Evolutionary conservation across 768 basidiomycete species (phyloP).

Genomic region (Podaxis pistillaris): DNA sequence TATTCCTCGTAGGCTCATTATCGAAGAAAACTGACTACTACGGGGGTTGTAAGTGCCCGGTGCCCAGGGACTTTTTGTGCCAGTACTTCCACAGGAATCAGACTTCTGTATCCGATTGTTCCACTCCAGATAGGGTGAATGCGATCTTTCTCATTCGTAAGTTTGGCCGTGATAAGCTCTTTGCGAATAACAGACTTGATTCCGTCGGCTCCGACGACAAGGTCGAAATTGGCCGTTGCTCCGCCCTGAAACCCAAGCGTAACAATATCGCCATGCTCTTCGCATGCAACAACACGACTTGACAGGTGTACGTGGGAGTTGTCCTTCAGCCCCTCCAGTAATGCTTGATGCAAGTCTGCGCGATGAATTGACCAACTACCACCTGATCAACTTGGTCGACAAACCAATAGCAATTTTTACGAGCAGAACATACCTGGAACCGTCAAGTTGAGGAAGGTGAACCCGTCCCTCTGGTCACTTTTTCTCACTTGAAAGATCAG

Average conservation of each 20-base stretch:
- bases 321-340: constrained; percentile 38
- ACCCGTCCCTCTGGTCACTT: constrained; percentile 29
- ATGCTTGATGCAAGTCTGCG: constrained; percentile 45
- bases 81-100: constrained; percentile 33
- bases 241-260: constrained; percentile 45
- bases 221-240: constrained; percentile 42
- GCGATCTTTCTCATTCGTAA: constrained; percentile 15
- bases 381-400: background rate
- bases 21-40: constrained; percentile 20
- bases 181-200: constrained; percentile 32
- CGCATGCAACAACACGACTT: constrained; percentile 43
- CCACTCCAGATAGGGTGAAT: constrained; percentile 40
- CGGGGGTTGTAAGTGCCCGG: constrained; percentile 16
- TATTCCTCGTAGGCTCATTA: background rate
- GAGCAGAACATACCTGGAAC: constrained; percentile 23
- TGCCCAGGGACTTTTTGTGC: constrained; percentile 23
- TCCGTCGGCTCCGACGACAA: constrained; percentile 42
- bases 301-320: constrained; percentile 34
- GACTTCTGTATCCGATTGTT: constrained; percentile 34
- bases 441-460: constrained; percentile 25
- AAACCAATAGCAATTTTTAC: background rate
- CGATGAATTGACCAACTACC: constrained; percentile 40
- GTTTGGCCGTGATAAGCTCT: constrained; percentile 19
- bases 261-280: constrained; percentile 21
- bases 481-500: constrained; percentile 29